Percentiles rank a stretch among this genome's conserved stretches.
phyloP scores from a whole-genome alignment of 2,329 filamentous ascomycete species.

The Endocalyx cinctus region DNA sequence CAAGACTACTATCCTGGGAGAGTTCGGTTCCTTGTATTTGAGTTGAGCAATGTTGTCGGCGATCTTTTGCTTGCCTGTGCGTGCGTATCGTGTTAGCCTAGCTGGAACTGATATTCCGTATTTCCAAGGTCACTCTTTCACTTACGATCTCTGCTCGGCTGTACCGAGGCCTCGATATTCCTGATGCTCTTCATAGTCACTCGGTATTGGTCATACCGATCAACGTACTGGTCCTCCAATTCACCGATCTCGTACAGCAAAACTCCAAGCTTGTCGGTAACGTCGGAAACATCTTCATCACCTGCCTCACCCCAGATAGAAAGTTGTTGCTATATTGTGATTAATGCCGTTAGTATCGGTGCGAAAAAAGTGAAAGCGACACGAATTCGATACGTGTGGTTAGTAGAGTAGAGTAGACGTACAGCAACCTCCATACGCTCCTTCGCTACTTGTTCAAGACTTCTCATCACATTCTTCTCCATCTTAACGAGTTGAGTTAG shows the following conservation, averaged over 20 bases:
- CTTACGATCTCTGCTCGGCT: slow-evolving; percentile 94
- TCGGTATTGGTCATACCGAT: slow-evolving; percentile 98
- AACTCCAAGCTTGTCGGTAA: slow-evolving; percentile 97
- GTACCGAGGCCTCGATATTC: slow-evolving; percentile 97
- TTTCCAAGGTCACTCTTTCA: no score
- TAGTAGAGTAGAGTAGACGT: slow-evolving; percentile 40
- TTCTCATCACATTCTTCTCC: slow-evolving; percentile 99
- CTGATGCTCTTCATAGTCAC: slow-evolving; percentile 99
- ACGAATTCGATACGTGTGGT: neutral
- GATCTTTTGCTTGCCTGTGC: slow-evolving; percentile 95
- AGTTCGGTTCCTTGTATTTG: slow-evolving; percentile 99
- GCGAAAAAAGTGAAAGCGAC: slow-evolving; percentile 12
- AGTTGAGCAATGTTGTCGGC: slow-evolving; percentile 97
- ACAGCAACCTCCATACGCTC: slow-evolving; percentile 99
- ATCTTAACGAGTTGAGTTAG: slow-evolving; percentile 98
- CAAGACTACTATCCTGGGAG: slow-evolving; percentile 92
- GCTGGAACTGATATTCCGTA: no score
- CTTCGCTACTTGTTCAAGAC: slow-evolving; percentile 87
- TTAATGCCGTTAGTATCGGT: no score
- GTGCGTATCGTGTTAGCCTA: slow-evolving; percentile 15
- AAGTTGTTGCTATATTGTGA: slow-evolving; percentile 83
- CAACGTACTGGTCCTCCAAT: slow-evolving; percentile 96
- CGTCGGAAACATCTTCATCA: slow-evolving; percentile 96
- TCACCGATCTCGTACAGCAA: slow-evolving; percentile 98
- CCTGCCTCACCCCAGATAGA: slow-evolving; percentile 95